Evolutionary conservation across 306 rosid genomes (phyloP).

Genomic region (peach (Prunus persica)): Prunus_persica_NCBIv2 NC_034011.1:1939001-1939500

Average conservation of each 20-base stretch:
- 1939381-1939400: no score
- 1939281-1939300: slow-evolving; percentile 79
- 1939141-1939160: slow-evolving; percentile 54
- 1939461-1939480: slow-evolving; percentile 59
- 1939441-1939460: slow-evolving; percentile 44
- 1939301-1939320: slow-evolving; percentile 37
- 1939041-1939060: slow-evolving; percentile 43
- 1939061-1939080: slow-evolving; percentile 53
- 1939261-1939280: slow-evolving; percentile 45
- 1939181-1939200: neutral
- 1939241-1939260: slow-evolving; percentile 74
- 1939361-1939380: no score
- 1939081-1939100: slow-evolving; percentile 45
- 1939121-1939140: slow-evolving; percentile 50
- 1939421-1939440: neutral
- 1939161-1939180: neutral
- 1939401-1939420: neutral
- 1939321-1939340: slow-evolving; percentile 45
- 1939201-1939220: neutral
- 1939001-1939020: no score
- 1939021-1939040: neutral
- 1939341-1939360: slow-evolving; percentile 40
- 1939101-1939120: slow-evolving; percentile 59
- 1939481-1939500: slow-evolving; percentile 42
- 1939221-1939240: slow-evolving; percentile 58